Evolutionary conservation across 75 land plant species (phyloP).

Genomic region (Selaginella tamariscina): DNA sequence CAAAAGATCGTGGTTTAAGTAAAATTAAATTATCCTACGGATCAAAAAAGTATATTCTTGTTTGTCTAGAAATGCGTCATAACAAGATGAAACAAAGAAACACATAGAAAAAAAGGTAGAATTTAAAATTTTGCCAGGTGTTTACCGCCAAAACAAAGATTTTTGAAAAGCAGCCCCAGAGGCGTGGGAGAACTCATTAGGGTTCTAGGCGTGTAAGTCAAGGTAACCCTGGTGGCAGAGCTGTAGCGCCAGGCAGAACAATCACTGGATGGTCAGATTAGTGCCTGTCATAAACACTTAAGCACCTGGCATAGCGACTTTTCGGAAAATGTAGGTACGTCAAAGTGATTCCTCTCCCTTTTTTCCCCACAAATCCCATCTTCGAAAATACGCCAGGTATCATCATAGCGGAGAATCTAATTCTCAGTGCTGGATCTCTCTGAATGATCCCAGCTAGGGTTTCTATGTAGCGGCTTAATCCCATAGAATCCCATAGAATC

Average conservation of each 20-base stretch:
- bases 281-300: neutral
- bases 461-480: too few relatives aligned
- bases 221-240: neutral
- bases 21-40: neutral
- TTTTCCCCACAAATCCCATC: neutral
- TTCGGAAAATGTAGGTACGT: neutral
- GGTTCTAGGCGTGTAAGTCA: neutral
- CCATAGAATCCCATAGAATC: too few relatives aligned
- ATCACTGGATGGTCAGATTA: too few relatives aligned
- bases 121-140: too few relatives aligned
- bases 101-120: too few relatives aligned
- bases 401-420: too few relatives aligned
- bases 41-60: neutral
- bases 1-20: too few relatives aligned
- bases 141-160: neutral
- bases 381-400: too few relatives aligned
- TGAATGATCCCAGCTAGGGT: too few relatives aligned
- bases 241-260: neutral
- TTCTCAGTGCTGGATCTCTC: too few relatives aligned
- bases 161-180: neutral
- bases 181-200: neutral
- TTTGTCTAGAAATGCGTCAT: neutral
- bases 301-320: neutral
- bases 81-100: too few relatives aligned
- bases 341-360: neutral